Evolutionary conservation across 2,329 filamentous ascomycete genomes (phyloP), one percentile per base, ranked within the genome.

Genomic region (Lomentospora prolificans): DNA sequence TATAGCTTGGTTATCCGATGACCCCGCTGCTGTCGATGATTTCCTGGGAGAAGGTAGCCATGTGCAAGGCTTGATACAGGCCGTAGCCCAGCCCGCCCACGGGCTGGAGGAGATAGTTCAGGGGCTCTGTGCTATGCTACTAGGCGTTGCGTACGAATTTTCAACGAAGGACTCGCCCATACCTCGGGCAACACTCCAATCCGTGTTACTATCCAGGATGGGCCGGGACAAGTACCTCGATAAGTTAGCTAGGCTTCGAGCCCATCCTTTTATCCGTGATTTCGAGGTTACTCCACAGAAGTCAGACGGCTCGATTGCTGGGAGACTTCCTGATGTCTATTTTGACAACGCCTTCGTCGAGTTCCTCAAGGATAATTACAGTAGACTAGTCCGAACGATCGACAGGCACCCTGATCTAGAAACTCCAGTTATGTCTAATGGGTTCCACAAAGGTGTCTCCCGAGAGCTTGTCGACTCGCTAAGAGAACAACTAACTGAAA

Each of bases 161-260:
- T 97, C 92, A 8, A 96, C 92, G 0, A 96, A 95, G 66, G 94
- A 99, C 69, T 97, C 92, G 0, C 90, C 94, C 0, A 86, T 99
- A 53, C 82, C 92, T 4, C 81, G 94, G 58, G 78, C 84, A 24
- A 91, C 87, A 8, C 73, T 99, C 48, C 88, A 95, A 64, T 83
- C 87, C 24, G 80, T 96, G 27, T 75, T 99, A 33, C 77, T 82
- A 27, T 83, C 86, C 48, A 83, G 86, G 57, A 79, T 97, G 63
- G 89, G 90, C 39, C 84, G 91, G 61, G 90, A 96, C 63, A 85
- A 86, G 63, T 99, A 96, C 65, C 82, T 95, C 56, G 87, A 95
- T 67, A 85, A 85, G 59, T 78, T 99, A 39, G 82, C 80, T 24
- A 86, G 85, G 59, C 74, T 99, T 36, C 83, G 94, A 59, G 82